phyloP scores from a whole-genome alignment of 164 flowering plant species.

The Annona squamosa region DNA sequence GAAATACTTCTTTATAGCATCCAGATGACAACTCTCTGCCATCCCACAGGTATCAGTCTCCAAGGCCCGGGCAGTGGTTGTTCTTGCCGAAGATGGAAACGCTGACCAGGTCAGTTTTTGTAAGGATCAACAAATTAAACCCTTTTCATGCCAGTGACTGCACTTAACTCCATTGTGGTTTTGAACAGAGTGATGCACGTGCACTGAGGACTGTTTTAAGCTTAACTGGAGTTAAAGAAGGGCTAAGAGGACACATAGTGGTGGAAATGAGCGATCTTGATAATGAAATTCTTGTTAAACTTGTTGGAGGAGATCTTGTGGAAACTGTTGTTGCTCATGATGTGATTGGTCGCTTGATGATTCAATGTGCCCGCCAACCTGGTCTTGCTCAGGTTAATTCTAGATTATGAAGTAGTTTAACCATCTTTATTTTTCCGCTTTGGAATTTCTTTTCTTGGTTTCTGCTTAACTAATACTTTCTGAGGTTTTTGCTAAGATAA shows the following conservation, averaged over 20 bases:
- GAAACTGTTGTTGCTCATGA: constrained; percentile 93
- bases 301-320: constrained; percentile 79
- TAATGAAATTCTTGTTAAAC: constrained; percentile 80
- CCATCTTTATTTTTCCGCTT: not conserved
- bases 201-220: constrained; percentile 78
- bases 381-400: constrained; percentile 79
- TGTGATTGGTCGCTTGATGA: constrained; percentile 92
- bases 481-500: not conserved
- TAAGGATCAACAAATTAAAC: not conserved
- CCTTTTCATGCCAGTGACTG: not conserved
- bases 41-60: constrained; percentile 68
- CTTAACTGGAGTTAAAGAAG: constrained; percentile 77
- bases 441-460: not conserved
- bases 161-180: constrained; percentile 1
- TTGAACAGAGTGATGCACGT: constrained; percentile 73
- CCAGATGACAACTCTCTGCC: not conserved
- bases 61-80: constrained; percentile 76
- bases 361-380: constrained; percentile 89
- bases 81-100: constrained; percentile 83
- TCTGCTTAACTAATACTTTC: not conserved
- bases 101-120: constrained; percentile 61
- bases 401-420: not conserved
- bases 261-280: constrained; percentile 87
- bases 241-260: constrained; percentile 76
- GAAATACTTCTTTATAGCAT: not conserved